A percentile compares a stretch with the other conserved stretches of the same genome.
These are phyloP conservation scores for Leishmania guyanensis DNA, from an alignment of 208 protist genomes.

Conservation along the genomic window DNA sequence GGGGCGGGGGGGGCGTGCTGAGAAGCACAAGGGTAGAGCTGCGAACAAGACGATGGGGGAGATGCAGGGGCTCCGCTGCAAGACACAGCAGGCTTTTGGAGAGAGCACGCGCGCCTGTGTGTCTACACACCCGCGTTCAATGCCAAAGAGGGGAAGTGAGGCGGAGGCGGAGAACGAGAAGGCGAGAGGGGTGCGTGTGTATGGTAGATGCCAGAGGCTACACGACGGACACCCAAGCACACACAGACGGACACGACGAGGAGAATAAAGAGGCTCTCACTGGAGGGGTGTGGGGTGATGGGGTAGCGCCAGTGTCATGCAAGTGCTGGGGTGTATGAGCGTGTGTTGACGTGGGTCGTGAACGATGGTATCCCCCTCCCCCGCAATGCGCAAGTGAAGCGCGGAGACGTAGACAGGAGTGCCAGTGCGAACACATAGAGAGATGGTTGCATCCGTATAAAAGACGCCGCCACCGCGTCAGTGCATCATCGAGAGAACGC, in stretches of 20 bases:
- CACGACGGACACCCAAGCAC: background rate
- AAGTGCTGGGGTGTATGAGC: background rate
- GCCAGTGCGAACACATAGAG: background rate
- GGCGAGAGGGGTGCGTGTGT: background rate
- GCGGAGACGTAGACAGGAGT: background rate
- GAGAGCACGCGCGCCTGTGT: constrained; percentile 12
- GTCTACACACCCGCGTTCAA: constrained; percentile 1
- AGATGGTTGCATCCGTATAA: background rate
- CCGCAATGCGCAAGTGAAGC: background rate
- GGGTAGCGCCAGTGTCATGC: background rate
- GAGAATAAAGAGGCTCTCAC: background rate
- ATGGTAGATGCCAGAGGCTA: background rate
- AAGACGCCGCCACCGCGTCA: background rate
- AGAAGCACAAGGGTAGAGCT: constrained; percentile 2
- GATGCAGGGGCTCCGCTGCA: background rate
- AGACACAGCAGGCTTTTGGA: background rate
- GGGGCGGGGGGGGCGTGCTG: background rate
- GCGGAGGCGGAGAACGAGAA: background rate
- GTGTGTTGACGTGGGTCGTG: background rate
- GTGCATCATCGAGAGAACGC: background rate
- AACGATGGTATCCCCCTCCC: background rate
- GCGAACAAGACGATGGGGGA: background rate
- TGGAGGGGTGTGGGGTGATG: background rate
- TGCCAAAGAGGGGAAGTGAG: background rate
- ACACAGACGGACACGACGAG: background rate